phyloP scores from a whole-genome alignment of 106 monocot genomes.

The Allium cepa region DNA sequence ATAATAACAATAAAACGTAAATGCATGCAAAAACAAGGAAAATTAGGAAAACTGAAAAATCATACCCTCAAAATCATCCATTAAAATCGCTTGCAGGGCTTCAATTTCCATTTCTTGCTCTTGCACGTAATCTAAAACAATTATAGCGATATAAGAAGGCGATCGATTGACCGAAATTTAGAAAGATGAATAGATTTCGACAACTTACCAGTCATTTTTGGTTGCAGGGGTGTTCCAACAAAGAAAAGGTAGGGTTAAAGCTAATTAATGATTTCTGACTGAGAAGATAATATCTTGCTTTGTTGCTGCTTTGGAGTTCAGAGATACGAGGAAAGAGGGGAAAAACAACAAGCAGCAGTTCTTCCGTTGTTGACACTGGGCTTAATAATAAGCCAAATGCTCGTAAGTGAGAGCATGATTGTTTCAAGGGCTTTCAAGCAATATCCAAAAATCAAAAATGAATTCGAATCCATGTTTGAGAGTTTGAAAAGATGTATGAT shows the following conservation, averaged over 20 bases:
- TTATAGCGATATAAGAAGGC: neutral
- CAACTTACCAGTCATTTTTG: constrained; percentile 11
- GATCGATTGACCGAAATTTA: neutral
- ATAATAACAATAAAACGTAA: neutral
- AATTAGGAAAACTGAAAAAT: neutral
- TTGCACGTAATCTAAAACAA: constrained; percentile 38
- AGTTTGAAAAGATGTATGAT: too few relatives aligned
- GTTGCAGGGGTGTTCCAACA: neutral
- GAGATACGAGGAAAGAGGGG: too few relatives aligned
- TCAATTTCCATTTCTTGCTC: constrained; percentile 88
- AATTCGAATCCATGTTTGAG: too few relatives aligned
- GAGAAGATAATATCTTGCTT: too few relatives aligned
- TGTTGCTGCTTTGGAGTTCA: too few relatives aligned
- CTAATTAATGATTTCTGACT: too few relatives aligned
- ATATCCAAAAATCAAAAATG: too few relatives aligned
- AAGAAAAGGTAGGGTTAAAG: neutral
- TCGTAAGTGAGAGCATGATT: too few relatives aligned
- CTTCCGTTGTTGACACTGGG: too few relatives aligned
- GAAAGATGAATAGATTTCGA: neutral
- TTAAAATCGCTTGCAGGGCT: constrained; percentile 64
- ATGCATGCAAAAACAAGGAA: neutral
- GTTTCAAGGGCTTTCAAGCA: too few relatives aligned
- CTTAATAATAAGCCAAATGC: too few relatives aligned
- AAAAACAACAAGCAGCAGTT: too few relatives aligned
- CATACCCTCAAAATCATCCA: constrained; percentile 57